Evolutionary conservation across 805 yeast species (phyloP).

Genomic region (Starmerella vitae): DNA sequence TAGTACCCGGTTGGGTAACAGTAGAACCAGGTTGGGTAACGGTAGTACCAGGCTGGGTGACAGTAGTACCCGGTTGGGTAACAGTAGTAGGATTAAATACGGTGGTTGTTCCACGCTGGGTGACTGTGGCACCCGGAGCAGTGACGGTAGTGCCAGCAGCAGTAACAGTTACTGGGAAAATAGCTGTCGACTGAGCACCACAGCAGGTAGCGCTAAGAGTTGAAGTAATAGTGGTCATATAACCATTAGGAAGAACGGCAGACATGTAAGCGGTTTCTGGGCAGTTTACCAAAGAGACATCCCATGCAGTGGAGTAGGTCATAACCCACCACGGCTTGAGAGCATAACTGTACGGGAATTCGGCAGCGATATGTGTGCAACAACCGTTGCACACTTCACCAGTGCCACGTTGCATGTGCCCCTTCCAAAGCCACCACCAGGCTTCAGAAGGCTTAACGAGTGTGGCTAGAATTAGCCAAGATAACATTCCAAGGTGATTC

Average conservation of each 20-base stretch:
- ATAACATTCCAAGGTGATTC: slow-evolving; percentile 5
- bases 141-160: slow-evolving; percentile 15
- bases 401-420: slow-evolving; percentile 10
- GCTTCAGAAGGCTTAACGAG: slow-evolving; percentile 17
- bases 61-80: slow-evolving; percentile 16
- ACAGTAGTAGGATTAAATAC: slow-evolving; percentile 3
- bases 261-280: slow-evolving; percentile 19
- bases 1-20: slow-evolving; percentile 11
- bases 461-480: slow-evolving; percentile 13
- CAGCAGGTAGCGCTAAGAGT: slow-evolving; percentile 20
- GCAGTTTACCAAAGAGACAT: slow-evolving; percentile 11
- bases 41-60: slow-evolving; percentile 12
- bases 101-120: slow-evolving; percentile 18
- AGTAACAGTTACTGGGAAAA: slow-evolving; percentile 5
- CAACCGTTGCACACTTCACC: slow-evolving; percentile 22
- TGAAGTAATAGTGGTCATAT: slow-evolving; percentile 30
- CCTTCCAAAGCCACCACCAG: slow-evolving; percentile 22
- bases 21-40: slow-evolving; percentile 17
- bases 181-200: slow-evolving; percentile 3
- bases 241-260: slow-evolving; percentile 39
- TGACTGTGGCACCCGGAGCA: slow-evolving; percentile 15
- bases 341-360: slow-evolving; percentile 19
- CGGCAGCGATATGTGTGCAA: slow-evolving; percentile 22
- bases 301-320: slow-evolving; percentile 14
- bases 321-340: slow-evolving; percentile 6